These are phyloP conservation scores for Geotrichum reessii DNA, from an alignment of 1,139 yeast species.

Conservation along the genomic window DNA sequence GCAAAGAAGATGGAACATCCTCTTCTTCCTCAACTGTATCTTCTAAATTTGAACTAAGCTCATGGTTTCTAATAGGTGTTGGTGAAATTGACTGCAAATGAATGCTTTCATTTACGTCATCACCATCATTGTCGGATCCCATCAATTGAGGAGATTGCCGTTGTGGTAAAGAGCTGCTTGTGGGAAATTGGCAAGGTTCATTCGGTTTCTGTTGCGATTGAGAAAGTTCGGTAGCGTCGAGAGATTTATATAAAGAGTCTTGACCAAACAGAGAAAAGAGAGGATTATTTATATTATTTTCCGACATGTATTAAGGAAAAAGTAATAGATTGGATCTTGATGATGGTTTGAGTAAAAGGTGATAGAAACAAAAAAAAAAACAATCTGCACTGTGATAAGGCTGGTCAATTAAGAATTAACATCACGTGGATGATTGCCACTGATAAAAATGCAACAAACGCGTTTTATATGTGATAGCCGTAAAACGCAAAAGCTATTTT, in stretches of 20 bases:
- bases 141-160: slow-evolving; percentile 1
- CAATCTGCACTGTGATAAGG: background rate
- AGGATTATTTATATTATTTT: background rate
- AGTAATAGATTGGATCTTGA: background rate
- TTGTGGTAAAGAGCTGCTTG: background rate
- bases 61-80: background rate
- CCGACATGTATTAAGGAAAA: background rate
- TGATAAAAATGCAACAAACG: background rate
- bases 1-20: slow-evolving; percentile 15
- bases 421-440: background rate
- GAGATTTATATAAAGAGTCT: slow-evolving; percentile 9
- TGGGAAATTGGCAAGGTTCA: background rate
- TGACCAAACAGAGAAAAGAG: slow-evolving; percentile 1
- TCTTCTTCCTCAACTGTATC: slow-evolving; percentile 4
- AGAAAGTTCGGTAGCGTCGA: slow-evolving; percentile 1
- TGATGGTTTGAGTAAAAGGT: background rate
- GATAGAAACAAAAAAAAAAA: background rate
- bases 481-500: no score
- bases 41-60: background rate
- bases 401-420: background rate
- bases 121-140: slow-evolving; percentile 6
- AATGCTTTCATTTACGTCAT: slow-evolving; percentile 4
- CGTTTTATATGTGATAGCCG: no score
- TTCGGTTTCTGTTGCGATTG: background rate
- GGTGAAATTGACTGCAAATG: background rate